These are phyloP conservation scores for Solanum hybrid DNA, from an alignment of 305 asterid species.

Conservation along the genomic window DNA sequence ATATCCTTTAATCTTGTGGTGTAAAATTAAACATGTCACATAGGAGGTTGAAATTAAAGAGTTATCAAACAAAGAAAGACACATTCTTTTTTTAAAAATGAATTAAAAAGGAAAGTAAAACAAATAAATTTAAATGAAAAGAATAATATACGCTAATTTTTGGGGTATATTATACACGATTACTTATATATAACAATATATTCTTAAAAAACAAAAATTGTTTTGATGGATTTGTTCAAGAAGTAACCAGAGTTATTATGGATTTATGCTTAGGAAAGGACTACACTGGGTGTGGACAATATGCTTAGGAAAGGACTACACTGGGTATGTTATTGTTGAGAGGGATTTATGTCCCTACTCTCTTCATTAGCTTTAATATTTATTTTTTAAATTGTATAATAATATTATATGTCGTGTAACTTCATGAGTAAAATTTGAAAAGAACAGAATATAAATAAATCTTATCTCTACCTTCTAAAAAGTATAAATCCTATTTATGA, in stretches of 20 bases:
- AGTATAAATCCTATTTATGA: neutral
- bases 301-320: neutral
- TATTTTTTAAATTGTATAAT: too few relatives aligned
- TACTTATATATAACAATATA: neutral
- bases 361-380: neutral
- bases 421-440: too few relatives aligned
- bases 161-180: neutral
- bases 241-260: neutral
- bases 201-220: neutral
- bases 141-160: neutral
- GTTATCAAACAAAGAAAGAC: too few relatives aligned
- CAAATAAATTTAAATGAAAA: neutral
- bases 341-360: neutral
- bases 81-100: neutral
- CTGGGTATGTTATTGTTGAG: neutral
- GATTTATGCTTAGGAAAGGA: neutral
- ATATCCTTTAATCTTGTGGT: neutral
- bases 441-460: neutral
- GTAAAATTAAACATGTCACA: too few relatives aligned
- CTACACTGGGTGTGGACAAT: neutral
- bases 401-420: too few relatives aligned
- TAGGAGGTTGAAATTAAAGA: too few relatives aligned
- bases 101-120: neutral
- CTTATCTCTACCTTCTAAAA: neutral
- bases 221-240: neutral